Percentiles rank a stretch among this genome's conserved stretches.
Evolutionary conservation across 2,329 filamentous ascomycete species (phyloP).

Genomic region (Colletotrichum sp.): DNA sequence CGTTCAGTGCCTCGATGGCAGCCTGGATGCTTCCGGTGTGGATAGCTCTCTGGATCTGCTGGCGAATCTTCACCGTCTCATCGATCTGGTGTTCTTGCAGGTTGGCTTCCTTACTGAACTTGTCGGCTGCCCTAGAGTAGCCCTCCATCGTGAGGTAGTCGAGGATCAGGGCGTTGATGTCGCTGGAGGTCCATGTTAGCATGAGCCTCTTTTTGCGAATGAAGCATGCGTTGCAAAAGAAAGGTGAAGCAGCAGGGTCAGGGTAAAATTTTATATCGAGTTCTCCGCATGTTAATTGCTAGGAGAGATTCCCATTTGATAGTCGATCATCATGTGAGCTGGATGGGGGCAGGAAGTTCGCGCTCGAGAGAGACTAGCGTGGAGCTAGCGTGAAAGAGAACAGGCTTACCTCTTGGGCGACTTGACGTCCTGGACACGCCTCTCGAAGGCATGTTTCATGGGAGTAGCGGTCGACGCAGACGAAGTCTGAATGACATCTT

Average conservation of each 20-base stretch:
- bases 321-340: constrained; percentile 75
- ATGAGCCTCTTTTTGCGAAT: not conserved
- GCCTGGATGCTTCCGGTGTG: constrained; percentile 84
- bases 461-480: constrained; percentile 76
- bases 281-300: constrained; percentile 90
- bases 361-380: constrained; percentile 1
- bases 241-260: constrained; percentile 37
- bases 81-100: constrained; percentile 75
- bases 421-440: constrained; percentile 82
- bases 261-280: constrained; percentile 76
- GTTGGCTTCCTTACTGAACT: constrained; percentile 94
- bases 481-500: constrained; percentile 59
- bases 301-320: constrained; percentile 99
- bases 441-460: constrained; percentile 76
- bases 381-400: constrained; percentile 7
- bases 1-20: constrained; percentile 87
- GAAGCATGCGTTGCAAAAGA: not conserved
- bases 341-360: constrained; percentile 18
- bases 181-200: constrained; percentile 60
- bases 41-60: constrained; percentile 84
- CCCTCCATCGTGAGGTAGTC: constrained; percentile 97
- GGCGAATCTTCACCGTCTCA: constrained; percentile 76
- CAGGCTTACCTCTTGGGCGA: constrained; percentile 84
- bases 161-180: constrained; percentile 94
- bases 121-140: constrained; percentile 89